phyloP scores from a whole-genome alignment of 352 stramenopile species.

The Pythium oligandrum region DNA sequence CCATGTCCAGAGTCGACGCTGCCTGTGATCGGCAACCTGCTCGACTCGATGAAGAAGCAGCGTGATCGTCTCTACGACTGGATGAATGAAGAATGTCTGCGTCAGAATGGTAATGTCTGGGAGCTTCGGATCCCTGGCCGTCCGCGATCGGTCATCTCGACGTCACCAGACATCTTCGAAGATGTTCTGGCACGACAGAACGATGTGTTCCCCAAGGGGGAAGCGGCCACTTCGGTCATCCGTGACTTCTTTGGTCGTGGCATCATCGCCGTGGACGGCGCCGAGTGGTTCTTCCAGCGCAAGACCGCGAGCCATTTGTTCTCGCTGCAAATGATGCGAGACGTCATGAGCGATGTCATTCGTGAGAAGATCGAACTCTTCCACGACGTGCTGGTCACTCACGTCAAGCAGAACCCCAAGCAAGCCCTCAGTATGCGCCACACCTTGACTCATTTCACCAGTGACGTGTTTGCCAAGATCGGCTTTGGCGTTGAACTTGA shows the following conservation, averaged over 20 bases:
- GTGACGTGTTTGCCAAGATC: conserved; percentile 54
- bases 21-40: conserved; percentile 38
- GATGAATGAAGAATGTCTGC: conserved; percentile 38
- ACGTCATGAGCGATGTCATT: conserved; percentile 28
- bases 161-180: conserved; percentile 30
- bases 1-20: conserved; percentile 23
- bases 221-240: conserved; percentile 21
- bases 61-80: conserved; percentile 38
- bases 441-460: conserved; percentile 30
- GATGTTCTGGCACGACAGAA: conserved; percentile 42
- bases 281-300: conserved; percentile 58
- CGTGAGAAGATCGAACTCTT: conserved; percentile 15
- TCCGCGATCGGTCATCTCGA: conserved; percentile 23
- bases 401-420: neutral
- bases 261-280: conserved; percentile 59
- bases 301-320: conserved; percentile 87
- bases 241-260: conserved; percentile 48
- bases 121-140: conserved; percentile 28
- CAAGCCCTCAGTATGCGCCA: conserved; percentile 8
- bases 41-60: conserved; percentile 43
- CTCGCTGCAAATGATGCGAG: conserved; percentile 42
- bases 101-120: conserved; percentile 23
- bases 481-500: conserved; percentile 55
- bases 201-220: conserved; percentile 48
- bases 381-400: conserved; percentile 6